Conservation (phyloP, 495 filamentous ascomycete genomes). For the Podospora pseudopauciseta region DNA sequence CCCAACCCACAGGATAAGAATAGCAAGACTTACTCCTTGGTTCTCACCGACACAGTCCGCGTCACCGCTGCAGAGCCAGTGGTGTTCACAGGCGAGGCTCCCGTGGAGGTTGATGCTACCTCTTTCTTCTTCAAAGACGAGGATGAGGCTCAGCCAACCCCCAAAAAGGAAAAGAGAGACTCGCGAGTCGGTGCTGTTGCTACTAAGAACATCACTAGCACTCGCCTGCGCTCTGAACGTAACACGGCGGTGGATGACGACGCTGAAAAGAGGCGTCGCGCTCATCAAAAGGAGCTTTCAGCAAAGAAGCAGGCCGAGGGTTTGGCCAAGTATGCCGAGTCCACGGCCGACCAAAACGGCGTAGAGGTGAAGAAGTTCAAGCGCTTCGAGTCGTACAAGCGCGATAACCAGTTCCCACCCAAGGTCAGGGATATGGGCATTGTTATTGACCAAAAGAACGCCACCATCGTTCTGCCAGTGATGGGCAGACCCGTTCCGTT, state of each 20-base stretch:
- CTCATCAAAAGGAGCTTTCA: constrained; percentile 90
- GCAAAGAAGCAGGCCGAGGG: constrained; percentile 86
- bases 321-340: constrained; percentile 71
- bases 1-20: constrained; percentile 77
- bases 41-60: constrained; percentile 89
- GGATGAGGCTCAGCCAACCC: constrained; percentile 61
- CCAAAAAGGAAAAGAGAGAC: constrained; percentile 79
- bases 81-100: constrained; percentile 89
- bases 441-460: constrained; percentile 84
- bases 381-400: constrained; percentile 97
- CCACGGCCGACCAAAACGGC: constrained; percentile 82
- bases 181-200: constrained; percentile 77
- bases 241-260: constrained; percentile 83
- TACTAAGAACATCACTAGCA: constrained; percentile 87
- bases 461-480: constrained; percentile 87
- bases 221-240: constrained; percentile 86
- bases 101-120: constrained; percentile 82
- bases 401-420: constrained; percentile 88
- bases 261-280: constrained; percentile 78
- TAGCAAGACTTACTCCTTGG: constrained; percentile 79
- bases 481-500: constrained; percentile 98
- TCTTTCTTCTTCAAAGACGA: constrained; percentile 98
- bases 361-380: constrained; percentile 94
- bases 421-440: constrained; percentile 80
- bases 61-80: constrained; percentile 71